These are phyloP conservation scores for Pseudozyma hubeiensis DNA, from an alignment of 1,284 basidiomycete genomes.

Conservation along the genomic window DNA sequence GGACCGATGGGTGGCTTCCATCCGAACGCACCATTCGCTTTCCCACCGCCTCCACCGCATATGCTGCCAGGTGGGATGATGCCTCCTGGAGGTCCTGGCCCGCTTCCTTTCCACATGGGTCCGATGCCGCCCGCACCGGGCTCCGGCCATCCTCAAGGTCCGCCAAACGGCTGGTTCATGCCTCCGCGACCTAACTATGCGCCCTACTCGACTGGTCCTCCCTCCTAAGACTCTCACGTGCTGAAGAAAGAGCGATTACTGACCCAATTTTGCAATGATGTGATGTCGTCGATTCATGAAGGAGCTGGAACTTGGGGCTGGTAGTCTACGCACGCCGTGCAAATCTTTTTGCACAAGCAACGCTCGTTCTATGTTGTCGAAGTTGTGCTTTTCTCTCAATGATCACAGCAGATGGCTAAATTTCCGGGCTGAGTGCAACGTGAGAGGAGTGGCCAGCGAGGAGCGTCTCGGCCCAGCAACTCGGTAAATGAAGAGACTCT, in stretches of 20 bases:
- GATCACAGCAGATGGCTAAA: background rate
- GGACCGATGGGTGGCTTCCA: slow-evolving; percentile 25
- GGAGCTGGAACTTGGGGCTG: slow-evolving; percentile 55
- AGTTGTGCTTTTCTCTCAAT: no score
- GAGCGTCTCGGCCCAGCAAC: no score
- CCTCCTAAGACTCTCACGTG: slow-evolving; percentile 8
- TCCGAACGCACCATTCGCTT: slow-evolving; percentile 28
- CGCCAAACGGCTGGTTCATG: slow-evolving; percentile 29
- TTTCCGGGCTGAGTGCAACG: no score
- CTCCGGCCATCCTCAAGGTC: slow-evolving; percentile 19
- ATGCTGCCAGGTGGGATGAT: slow-evolving; percentile 39
- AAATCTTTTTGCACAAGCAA: no score
- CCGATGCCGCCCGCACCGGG: slow-evolving; percentile 22
- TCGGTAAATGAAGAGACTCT: no score
- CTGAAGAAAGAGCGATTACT: background rate
- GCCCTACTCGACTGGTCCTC: slow-evolving; percentile 43
- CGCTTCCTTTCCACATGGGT: slow-evolving; percentile 36
- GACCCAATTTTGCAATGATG: background rate
- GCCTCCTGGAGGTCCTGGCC: slow-evolving; percentile 23
- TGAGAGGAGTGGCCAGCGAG: background rate
- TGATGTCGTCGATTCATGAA: slow-evolving; percentile 1
- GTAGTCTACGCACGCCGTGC: slow-evolving; percentile 5
- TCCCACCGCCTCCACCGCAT: slow-evolving; percentile 44
- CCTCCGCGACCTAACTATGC: slow-evolving; percentile 31
- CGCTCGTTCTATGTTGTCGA: no score